Conservation (phyloP, 2,329 filamentous ascomycete species). For the Colletotrichum sp. region DNA sequence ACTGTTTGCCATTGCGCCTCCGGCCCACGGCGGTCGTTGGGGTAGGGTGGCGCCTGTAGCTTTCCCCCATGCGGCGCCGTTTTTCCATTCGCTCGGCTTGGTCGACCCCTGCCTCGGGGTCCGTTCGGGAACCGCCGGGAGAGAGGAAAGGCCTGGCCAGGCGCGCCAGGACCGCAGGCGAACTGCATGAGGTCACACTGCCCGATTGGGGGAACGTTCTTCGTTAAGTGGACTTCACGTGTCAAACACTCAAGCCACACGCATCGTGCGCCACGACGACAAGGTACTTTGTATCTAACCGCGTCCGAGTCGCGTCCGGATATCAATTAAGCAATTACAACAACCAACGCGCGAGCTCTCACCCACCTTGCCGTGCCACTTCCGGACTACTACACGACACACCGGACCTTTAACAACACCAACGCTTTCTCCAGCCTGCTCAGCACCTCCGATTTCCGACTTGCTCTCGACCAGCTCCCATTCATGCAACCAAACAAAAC, state of each 20-base stretch:
- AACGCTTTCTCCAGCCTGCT: rapidly evolving
- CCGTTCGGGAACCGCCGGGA: slow-evolving; percentile 19
- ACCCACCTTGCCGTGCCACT: not conserved
- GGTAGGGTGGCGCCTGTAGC: not conserved
- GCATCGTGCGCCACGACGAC: not conserved
- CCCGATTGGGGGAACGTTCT: not conserved
- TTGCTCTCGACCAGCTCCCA: not conserved
- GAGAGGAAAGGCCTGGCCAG: not conserved
- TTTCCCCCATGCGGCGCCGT: not conserved
- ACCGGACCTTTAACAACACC: not conserved
- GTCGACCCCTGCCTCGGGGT: slow-evolving; percentile 9
- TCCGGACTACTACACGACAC: not conserved
- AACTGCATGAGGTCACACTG: not conserved
- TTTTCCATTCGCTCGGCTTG: slow-evolving; percentile 3
- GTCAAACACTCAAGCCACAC: not conserved
- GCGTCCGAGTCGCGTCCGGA: slow-evolving; percentile 14
- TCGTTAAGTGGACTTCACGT: slow-evolving; percentile 3
- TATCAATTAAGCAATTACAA: slow-evolving; percentile 1
- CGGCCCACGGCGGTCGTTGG: not conserved
- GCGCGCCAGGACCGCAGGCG: not conserved
- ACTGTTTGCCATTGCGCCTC: slow-evolving; percentile 2
- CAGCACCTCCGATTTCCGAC: not conserved
- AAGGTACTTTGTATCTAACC: not conserved
- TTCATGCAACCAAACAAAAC: slow-evolving; percentile 40
- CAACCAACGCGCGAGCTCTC: not conserved